Percentiles rank a stretch among this genome's conserved stretches.
These are phyloP conservation scores for Saturnispora bothae DNA, from an alignment of 805 yeast genomes.

Conservation along the genomic window DNA sequence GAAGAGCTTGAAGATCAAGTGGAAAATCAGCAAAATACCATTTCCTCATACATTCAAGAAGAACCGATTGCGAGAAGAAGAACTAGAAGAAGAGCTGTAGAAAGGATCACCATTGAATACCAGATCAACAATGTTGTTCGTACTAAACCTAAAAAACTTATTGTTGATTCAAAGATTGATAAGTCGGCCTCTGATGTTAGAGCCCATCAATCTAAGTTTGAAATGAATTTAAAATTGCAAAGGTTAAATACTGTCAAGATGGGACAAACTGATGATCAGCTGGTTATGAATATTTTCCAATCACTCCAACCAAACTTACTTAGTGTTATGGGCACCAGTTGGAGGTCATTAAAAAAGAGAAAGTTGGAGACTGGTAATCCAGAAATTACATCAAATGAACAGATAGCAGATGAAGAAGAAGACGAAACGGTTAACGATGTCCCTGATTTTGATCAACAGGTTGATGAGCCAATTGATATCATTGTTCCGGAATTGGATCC, in stretches of 20 bases:
- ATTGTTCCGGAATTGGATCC: constrained; percentile 1
- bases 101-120: constrained; percentile 22
- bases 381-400: not conserved
- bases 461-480: not conserved
- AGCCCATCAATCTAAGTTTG: constrained; percentile 22
- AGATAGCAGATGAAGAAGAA: not conserved
- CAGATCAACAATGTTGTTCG: constrained; percentile 34
- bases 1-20: constrained; percentile 10
- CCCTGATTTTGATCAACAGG: constrained; percentile 1
- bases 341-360: constrained; percentile 14
- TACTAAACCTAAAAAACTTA: constrained; percentile 36
- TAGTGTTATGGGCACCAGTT: constrained; percentile 8
- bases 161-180: constrained; percentile 35
- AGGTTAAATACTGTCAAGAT: not conserved
- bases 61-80: constrained; percentile 4
- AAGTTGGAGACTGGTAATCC: constrained; percentile 4
- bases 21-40: not conserved
- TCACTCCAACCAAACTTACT: constrained; percentile 11
- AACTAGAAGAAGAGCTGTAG: constrained; percentile 20
- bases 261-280: not conserved
- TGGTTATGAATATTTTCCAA: constrained; percentile 1
- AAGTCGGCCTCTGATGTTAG: constrained; percentile 32
- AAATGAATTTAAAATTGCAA: constrained; percentile 10
- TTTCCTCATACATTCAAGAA: constrained; percentile 1
- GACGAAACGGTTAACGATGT: not conserved